These are phyloP conservation scores for Entamoeba invadens DNA, from an alignment of 208 protist genomes.

Conservation along the genomic window DNA sequence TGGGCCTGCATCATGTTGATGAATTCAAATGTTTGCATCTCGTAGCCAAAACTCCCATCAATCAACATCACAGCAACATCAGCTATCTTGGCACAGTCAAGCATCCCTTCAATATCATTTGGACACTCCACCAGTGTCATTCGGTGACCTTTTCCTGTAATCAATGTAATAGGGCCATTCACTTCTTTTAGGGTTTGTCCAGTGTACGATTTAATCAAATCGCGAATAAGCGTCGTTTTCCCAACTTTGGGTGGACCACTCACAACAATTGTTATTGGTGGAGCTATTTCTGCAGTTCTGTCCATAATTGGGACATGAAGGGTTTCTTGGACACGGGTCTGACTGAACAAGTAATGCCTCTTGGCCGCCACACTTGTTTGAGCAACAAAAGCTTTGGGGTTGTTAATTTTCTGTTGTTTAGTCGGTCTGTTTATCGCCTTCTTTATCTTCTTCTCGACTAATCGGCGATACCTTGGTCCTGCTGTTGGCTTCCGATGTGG, in stretches of 20 bases:
- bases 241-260: neutral
- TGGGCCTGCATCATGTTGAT: constrained; percentile 84
- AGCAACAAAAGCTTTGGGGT: neutral
- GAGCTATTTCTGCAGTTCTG: neutral
- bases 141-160: constrained; percentile 13
- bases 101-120: constrained; percentile 28
- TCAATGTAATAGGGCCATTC: constrained; percentile 12
- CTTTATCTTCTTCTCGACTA: neutral
- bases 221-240: constrained; percentile 10
- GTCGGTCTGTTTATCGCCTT: neutral
- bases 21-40: constrained; percentile 94
- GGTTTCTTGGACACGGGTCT: neutral
- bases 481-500: neutral
- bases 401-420: neutral
- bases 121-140: constrained; percentile 25
- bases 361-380: neutral
- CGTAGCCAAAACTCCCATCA: constrained; percentile 24
- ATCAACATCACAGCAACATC: constrained; percentile 30
- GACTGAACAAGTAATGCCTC: neutral
- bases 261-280: constrained; percentile 5
- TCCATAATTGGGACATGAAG: neutral
- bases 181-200: constrained; percentile 11
- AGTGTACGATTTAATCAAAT: constrained; percentile 28
- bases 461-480: neutral
- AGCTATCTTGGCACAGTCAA: constrained; percentile 24